Evolutionary conservation across 2,329 filamentous ascomycete species (phyloP), one percentile per base, ranked within the genome.

Genomic region (Fusarium sublunatum): DNA sequence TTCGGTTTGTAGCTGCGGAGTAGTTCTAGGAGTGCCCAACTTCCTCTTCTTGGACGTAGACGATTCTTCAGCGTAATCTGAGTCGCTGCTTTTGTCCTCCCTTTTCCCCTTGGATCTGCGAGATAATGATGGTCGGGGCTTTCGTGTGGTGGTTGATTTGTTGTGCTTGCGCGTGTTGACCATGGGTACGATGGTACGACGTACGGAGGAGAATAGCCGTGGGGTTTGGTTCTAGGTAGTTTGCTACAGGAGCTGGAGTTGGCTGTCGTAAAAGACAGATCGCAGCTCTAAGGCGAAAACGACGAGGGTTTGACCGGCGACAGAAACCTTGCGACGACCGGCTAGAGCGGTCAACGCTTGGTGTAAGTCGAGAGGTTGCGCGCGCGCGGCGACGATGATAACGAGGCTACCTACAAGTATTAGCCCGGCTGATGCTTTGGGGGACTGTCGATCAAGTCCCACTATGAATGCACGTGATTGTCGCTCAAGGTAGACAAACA

Each of bases 291-390:
- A 7, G 29, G 39, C 26, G 19, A 48, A 46, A 52, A 58, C 62
- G 58, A 60, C 51, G 6, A 41, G 26, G 45, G 36, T 31, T 49
- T 44, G 24, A 38, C 38, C 43, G 36, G 46, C 52, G 51, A 53
- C 41, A 15, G 52, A 60, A 52, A 59, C 65, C 60, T 68, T 57
- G 63, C 59, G 69, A 69, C 52, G 67, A 70, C 66, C 65, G 59
- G 67, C 53, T 67, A 57, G 69, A 69, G 68, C 69, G 65, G 59
- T 64, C 68, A 65, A 71, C 65, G 72, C 71, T 73, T 63, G 63
- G 66, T 75, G 60, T 73, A 70, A 74, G 72, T 73, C 71, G 70
- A 68, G 61, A 66, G 56, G 68, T 67, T 65, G 64, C 68, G 61
- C 70, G 64, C 69, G 57, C 60, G 53, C 66, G 61, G 53, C 58